Percentiles rank a stretch among this genome's conserved stretches.
These are phyloP conservation scores for Rhizopus arrhizus DNA, from an alignment of 371 early-diverging fungal genomes.

Conservation along the genomic window DNA sequence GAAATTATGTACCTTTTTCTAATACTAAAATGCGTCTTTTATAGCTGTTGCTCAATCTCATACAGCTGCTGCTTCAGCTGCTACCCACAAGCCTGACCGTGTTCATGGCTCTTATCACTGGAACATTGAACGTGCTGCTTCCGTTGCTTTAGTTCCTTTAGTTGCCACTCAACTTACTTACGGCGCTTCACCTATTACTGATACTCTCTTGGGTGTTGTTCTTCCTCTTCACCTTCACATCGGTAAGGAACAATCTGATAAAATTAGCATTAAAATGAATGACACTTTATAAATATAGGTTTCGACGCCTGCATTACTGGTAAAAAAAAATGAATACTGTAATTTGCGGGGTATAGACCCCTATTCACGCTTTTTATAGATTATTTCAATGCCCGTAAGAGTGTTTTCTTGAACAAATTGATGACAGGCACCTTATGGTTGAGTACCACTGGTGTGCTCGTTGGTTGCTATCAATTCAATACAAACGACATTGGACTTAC, in stretches of 20 bases:
- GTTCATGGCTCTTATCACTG: conserved; percentile 72
- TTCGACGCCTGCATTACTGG: conserved; percentile 63
- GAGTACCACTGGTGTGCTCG: conserved; percentile 73
- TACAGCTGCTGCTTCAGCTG: conserved; percentile 70
- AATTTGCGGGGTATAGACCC: conserved; percentile 27
- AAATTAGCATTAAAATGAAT: background rate
- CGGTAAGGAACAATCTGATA: conserved; percentile 48
- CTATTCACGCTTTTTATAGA: conserved; percentile 56
- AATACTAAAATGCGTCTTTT: conserved; percentile 18
- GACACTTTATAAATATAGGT: conserved; percentile 23
- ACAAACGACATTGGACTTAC: conserved; percentile 94
- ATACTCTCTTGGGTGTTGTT: conserved; percentile 86
- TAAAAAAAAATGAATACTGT: conserved; percentile 28
- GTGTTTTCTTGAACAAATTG: conserved; percentile 65
- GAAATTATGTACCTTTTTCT: background rate
- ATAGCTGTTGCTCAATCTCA: conserved; percentile 35
- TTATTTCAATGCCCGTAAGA: conserved; percentile 80
- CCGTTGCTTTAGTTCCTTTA: conserved; percentile 77
- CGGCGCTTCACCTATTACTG: conserved; percentile 85
- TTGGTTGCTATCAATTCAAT: conserved; percentile 93
- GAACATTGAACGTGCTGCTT: conserved; percentile 85
- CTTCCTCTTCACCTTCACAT: conserved; percentile 90
- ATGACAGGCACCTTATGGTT: conserved; percentile 64
- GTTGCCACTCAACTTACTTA: conserved; percentile 72
- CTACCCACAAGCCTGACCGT: conserved; percentile 46